Conservation (phyloP, 495 filamentous ascomycete genomes). For the Astrocystis sublimbata region DNA sequence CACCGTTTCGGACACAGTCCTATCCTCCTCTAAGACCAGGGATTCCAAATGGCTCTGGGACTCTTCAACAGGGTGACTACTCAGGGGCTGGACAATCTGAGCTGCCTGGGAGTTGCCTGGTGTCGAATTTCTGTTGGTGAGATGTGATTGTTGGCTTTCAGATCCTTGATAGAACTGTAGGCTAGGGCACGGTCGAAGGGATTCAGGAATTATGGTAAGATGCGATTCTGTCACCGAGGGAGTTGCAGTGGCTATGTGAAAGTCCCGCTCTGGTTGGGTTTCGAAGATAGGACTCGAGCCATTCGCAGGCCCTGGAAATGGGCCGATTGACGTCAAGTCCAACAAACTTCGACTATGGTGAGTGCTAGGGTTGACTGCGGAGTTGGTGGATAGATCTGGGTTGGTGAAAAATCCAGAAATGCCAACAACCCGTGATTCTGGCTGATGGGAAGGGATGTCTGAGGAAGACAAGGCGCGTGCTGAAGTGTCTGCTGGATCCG, state of each 20-base stretch:
- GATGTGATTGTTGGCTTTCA: constrained; percentile 14
- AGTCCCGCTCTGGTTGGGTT: constrained; percentile 26
- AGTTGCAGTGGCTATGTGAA: constrained; percentile 8
- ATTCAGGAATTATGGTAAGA: constrained; percentile 11
- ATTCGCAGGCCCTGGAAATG: constrained; percentile 13
- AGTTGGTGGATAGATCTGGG: constrained; percentile 5
- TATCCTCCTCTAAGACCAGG: constrained; percentile 25
- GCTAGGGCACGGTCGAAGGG: neutral
- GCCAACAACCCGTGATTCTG: constrained; percentile 13
- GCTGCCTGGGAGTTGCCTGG: constrained; percentile 30
- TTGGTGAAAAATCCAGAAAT: constrained; percentile 7
- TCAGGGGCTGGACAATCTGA: constrained; percentile 30
- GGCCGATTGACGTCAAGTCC: neutral
- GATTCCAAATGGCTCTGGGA: constrained; percentile 26
- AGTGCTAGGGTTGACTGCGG: neutral
- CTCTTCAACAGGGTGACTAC: constrained; percentile 22
- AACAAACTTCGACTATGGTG: neutral
- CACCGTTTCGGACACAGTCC: constrained; percentile 25
- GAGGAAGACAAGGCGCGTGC: constrained; percentile 1
- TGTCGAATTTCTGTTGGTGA: constrained; percentile 14
- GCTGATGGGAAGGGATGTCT: constrained; percentile 32
- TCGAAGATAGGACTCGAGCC: constrained; percentile 21
- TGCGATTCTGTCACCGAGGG: constrained; percentile 5
- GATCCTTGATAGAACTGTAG: constrained; percentile 10
- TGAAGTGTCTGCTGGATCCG: neutral